phyloP scores from a whole-genome alignment of 257 asterid species.

The Capsicum baccatum region DNA sequence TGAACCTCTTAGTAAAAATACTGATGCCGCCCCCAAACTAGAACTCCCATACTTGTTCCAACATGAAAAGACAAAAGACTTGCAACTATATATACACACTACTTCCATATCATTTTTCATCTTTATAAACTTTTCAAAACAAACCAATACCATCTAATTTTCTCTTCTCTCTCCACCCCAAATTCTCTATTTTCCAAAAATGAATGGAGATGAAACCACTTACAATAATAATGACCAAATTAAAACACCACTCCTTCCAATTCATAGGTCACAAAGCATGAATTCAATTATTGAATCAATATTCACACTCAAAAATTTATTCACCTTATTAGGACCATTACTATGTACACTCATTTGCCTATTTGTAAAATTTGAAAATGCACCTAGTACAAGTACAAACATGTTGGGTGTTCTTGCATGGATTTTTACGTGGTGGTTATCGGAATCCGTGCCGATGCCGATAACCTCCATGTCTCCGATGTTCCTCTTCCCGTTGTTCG shows the following conservation, averaged over 20 bases:
- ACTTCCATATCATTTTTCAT: background rate
- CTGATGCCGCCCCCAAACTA: background rate
- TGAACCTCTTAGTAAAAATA: too few relatives aligned
- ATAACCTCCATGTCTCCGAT: conserved; percentile 90
- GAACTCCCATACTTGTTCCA: background rate
- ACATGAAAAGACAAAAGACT: background rate
- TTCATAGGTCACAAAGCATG: conserved; percentile 44
- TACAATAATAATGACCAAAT: conserved; percentile 43
- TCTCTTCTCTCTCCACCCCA: background rate
- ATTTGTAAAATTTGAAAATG: conserved; percentile 44
- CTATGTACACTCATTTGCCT: conserved; percentile 61
- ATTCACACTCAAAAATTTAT: conserved; percentile 59
- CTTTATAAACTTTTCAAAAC: background rate
- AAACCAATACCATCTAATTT: background rate
- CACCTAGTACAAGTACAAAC: conserved; percentile 49
- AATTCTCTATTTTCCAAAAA: background rate
- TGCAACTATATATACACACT: background rate
- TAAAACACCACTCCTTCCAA: conserved; percentile 74
- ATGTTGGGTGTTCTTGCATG: conserved; percentile 87
- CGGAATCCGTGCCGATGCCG: conserved; percentile 98
- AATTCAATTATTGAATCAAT: conserved; percentile 38
- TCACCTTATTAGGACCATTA: conserved; percentile 69
- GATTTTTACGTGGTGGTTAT: conserved; percentile 90
- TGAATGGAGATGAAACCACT: background rate
- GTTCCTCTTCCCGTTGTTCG: conserved; percentile 87